Evolutionary conservation across 2,329 filamentous ascomycete species (phyloP).

Genomic region (Hymenoscyphus repandus): DNA sequence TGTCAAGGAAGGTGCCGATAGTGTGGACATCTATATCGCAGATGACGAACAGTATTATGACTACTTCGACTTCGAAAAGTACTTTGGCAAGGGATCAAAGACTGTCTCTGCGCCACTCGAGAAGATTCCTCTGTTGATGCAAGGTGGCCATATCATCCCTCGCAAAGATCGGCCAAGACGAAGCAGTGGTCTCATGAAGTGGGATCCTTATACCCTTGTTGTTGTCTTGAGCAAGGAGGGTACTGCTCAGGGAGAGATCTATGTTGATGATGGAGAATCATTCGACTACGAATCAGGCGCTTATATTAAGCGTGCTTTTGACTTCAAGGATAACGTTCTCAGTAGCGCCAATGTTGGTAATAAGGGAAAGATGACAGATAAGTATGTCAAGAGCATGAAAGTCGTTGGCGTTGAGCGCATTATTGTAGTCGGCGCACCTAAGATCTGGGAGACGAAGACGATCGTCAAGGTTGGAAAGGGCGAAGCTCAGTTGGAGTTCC

Average conservation of each 20-base stretch:
- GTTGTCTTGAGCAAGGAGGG: constrained; percentile 64
- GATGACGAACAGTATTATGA: constrained; percentile 90
- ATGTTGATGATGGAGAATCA: constrained; percentile 88
- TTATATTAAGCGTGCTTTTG: constrained; percentile 81
- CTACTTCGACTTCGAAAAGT: constrained; percentile 81
- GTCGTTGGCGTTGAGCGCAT: constrained; percentile 78
- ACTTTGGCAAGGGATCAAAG: constrained; percentile 64
- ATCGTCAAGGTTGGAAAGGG: constrained; percentile 52
- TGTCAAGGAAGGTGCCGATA: constrained; percentile 67
- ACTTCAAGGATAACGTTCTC: constrained; percentile 55
- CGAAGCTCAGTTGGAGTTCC: constrained; percentile 57
- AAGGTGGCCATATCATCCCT: constrained; percentile 85
- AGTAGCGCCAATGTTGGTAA: constrained; percentile 61
- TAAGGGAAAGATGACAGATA: constrained; percentile 56
- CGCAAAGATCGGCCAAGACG: constrained; percentile 84
- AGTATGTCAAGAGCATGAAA: constrained; percentile 75
- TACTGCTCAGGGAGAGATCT: constrained; percentile 75
- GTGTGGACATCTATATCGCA: constrained; percentile 77
- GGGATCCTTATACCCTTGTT: constrained; percentile 90
- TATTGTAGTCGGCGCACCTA: constrained; percentile 74
- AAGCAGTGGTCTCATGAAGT: constrained; percentile 83
- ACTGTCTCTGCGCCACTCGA: constrained; percentile 75
- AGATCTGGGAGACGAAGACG: constrained; percentile 61
- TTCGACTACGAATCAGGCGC: constrained; percentile 83
- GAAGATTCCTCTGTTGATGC: constrained; percentile 85